phyloP scores from a whole-genome alignment of 192 early-diverging fungal genomes.

The Geosiphon pyriformis region DNA sequence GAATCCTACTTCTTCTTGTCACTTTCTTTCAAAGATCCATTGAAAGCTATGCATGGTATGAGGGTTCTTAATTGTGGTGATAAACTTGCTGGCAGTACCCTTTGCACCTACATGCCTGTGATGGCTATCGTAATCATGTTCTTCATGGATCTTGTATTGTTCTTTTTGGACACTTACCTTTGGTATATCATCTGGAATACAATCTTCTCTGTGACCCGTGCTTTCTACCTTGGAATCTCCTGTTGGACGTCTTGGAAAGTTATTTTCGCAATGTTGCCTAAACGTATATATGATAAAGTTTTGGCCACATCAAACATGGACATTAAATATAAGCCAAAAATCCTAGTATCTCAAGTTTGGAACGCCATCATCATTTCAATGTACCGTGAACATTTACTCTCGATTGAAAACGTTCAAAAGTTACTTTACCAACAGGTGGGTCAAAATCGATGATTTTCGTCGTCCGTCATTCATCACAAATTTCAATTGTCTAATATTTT shows the following conservation, averaged over 20 bases:
- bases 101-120: slow-evolving; percentile 63
- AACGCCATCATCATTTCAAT: slow-evolving; percentile 80
- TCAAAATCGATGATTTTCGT: slow-evolving; percentile 1
- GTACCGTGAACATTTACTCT: slow-evolving; percentile 75
- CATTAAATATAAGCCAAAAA: slow-evolving; percentile 73
- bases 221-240: slow-evolving; percentile 73
- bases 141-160: slow-evolving; percentile 66
- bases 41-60: slow-evolving; percentile 48
- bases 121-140: slow-evolving; percentile 72
- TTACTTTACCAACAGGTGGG: slow-evolving; percentile 69
- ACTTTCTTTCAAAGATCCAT: slow-evolving; percentile 72
- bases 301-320: slow-evolving; percentile 68
- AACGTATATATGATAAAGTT: slow-evolving; percentile 74
- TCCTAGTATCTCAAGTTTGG: slow-evolving; percentile 77
- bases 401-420: slow-evolving; percentile 67
- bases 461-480: neutral
- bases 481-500: neutral
- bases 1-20: slow-evolving; percentile 84
- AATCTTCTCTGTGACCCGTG: slow-evolving; percentile 67
- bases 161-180: slow-evolving; percentile 81
- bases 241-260: slow-evolving; percentile 81
- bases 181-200: slow-evolving; percentile 88
- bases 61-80: slow-evolving; percentile 55
- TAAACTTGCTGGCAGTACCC: slow-evolving; percentile 43
- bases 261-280: slow-evolving; percentile 71